Conservation (phyloP, 495 filamentous ascomycete genomes). For the Bombardia bombarda region DNA sequence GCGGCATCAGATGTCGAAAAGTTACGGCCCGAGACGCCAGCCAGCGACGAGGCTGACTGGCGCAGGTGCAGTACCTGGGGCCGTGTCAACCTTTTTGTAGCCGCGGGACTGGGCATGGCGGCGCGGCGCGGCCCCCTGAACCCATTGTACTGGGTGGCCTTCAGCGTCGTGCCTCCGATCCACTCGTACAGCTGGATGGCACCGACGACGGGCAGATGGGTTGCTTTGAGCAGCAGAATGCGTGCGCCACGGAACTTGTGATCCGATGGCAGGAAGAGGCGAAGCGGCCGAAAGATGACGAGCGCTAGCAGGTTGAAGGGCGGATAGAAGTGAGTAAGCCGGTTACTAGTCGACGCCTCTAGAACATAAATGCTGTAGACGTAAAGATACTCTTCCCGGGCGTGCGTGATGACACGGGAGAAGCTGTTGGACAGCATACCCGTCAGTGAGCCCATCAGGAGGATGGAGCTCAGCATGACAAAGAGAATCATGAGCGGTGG, state of each 20-base stretch:
- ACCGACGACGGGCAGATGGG: constrained; percentile 46
- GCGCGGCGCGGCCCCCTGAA: constrained; percentile 19
- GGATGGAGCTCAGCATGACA: constrained; percentile 77
- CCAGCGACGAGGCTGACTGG: constrained; percentile 9
- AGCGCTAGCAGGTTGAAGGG: constrained; percentile 75
- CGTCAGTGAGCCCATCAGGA: constrained; percentile 85
- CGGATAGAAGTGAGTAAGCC: constrained; percentile 74
- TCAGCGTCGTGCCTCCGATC: constrained; percentile 22
- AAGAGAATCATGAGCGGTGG: constrained; percentile 75
- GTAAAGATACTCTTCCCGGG: constrained; percentile 81
- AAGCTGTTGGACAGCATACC: constrained; percentile 87
- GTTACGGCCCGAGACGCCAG: background rate
- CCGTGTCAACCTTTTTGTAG: constrained; percentile 2
- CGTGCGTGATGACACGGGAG: constrained; percentile 62
- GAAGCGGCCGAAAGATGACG: constrained; percentile 72
- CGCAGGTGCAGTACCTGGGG: background rate
- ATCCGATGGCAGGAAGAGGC: constrained; percentile 65
- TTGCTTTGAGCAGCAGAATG: constrained; percentile 67
- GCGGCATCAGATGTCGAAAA: background rate
- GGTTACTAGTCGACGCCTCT: constrained; percentile 69
- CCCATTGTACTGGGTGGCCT: constrained; percentile 26
- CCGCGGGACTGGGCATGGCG: constrained; percentile 5
- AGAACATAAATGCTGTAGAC: constrained; percentile 70
- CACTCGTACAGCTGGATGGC: constrained; percentile 44
- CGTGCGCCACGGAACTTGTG: constrained; percentile 58